phyloP scores from a whole-genome alignment of 2,329 filamentous ascomycete genomes.

The Xylariomycetidae sp. region DNA sequence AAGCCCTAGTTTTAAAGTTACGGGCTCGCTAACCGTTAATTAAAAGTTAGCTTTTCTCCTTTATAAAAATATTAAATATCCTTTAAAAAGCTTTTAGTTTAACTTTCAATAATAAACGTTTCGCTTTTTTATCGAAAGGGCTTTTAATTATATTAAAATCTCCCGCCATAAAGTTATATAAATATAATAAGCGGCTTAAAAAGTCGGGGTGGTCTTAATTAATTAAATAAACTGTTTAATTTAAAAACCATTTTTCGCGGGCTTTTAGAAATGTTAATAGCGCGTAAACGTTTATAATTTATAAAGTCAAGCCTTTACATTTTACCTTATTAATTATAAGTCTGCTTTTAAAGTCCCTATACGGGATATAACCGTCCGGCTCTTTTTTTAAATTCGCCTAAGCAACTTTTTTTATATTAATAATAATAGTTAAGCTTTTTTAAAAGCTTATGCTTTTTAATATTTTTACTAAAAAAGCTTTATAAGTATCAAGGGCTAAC shows the following conservation, averaged over 20 bases:
- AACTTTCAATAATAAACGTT: background rate
- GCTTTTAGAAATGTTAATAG: slow-evolving; percentile 1
- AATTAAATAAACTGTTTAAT: background rate
- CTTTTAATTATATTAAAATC: slow-evolving; percentile 1
- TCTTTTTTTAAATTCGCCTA: background rate
- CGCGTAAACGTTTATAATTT: slow-evolving; percentile 2
- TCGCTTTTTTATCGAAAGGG: background rate
- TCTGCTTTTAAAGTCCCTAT: background rate
- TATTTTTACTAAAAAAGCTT: background rate
- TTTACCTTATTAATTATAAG: slow-evolving; percentile 1
- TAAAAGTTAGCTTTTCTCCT: background rate
- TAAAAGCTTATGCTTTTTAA: background rate
- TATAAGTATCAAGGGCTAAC: background rate
- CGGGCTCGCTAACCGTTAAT: background rate
- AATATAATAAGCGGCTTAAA: background rate
- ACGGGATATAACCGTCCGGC: background rate
- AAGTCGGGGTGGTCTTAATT: background rate
- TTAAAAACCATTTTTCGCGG: slow-evolving; percentile 2
- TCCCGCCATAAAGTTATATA: background rate
- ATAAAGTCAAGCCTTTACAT: slow-evolving; percentile 1
- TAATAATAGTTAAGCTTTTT: background rate
- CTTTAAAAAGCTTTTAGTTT: slow-evolving; percentile 3
- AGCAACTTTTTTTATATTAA: background rate
- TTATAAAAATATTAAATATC: slow-evolving; percentile 1
- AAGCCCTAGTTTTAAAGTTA: background rate